Base-by-base conservation (phyloP, 2,329 filamentous ascomycete genomes). In the Pestalotiopsis sp. region DNA sequence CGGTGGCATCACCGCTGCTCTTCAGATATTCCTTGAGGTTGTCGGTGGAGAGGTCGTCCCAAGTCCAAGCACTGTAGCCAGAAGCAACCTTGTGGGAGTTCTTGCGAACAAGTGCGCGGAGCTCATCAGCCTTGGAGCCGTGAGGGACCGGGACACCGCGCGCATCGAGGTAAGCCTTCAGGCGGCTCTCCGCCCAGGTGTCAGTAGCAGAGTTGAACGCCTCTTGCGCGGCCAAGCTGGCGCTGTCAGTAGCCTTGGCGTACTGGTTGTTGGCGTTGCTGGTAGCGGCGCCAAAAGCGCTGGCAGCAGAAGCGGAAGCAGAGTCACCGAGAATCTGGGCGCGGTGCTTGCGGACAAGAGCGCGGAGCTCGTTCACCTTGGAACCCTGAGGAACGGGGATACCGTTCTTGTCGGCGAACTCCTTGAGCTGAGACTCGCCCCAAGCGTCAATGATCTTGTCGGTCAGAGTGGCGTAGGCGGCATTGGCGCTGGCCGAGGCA, bases 371-470 rank as follows among this genome's bases (percentile, higher is more conserved):
- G 75, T 98, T 97, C 73, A 89, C 84, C 84, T 92, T 94, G 76
- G 93, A 97, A 61, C 95, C 96, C 77, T 98, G 95, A 10, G 96
- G 96, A 64, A 98, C 93, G 13, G 76, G 79, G 77, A 99, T 92
- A 68, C 89, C 89, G 74, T 98, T 96, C 86, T 94, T 93, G 83
- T 98, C 95, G 66, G 90, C 90, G 83, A 96, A 98, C 70, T 93
- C 91, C 86, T 98, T 98, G 78, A 99, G 86, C 79, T 97, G 85
- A 55, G 87, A 87, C 76, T 98, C 94, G 75, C 92, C 91, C 96
- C 96, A 99, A 3, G 92, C 90, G 73, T 97, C 91, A 75, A 98
- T 92, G 65, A 98, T 84, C 74, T 91, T 90, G 74, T 98, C 93
- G 70, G 91, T 93, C 56, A 98, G 82, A 61, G 89, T 91, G 64